A percentile compares a stretch with the other conserved stretches of the same genome.
Evolutionary conservation across 2,329 filamentous ascomycete genomes (phyloP).

Genomic region (Dothiorella sarmentorum): DNA sequence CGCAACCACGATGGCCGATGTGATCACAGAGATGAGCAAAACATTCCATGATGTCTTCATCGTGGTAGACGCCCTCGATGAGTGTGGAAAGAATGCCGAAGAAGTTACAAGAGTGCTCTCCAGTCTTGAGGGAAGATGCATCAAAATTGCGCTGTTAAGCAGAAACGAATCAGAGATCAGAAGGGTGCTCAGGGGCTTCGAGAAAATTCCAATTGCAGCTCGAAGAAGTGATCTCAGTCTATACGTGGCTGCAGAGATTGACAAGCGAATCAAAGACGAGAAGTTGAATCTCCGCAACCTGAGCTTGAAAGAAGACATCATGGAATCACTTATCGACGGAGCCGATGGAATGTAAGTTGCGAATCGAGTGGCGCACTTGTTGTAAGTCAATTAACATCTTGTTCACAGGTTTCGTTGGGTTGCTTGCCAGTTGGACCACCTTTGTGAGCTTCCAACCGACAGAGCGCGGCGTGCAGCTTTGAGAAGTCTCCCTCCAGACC

Average conservation of each 20-base stretch:
- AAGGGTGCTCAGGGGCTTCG: background rate
- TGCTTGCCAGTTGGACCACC: background rate
- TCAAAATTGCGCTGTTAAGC: background rate
- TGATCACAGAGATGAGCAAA: constrained; percentile 20
- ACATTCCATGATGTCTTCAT: constrained; percentile 23
- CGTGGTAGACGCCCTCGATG: constrained; percentile 30
- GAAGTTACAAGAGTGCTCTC: constrained; percentile 16
- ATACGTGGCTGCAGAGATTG: background rate
- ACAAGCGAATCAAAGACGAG: background rate
- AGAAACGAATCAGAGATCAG: background rate
- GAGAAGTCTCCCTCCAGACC: background rate
- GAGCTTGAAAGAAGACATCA: background rate
- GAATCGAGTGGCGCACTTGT: background rate
- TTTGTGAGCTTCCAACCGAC: background rate
- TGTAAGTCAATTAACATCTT: background rate
- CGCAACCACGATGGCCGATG: constrained; percentile 13
- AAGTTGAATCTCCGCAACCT: background rate
- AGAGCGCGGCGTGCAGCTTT: background rate
- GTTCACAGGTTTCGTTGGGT: background rate
- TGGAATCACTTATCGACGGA: background rate
- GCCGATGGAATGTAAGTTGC: constrained; percentile 1
- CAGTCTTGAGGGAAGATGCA: background rate
- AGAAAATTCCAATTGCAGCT: background rate
- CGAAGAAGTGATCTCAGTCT: background rate
- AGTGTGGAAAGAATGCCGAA: constrained; percentile 21